Evolutionary conservation across 208 protist species (phyloP).

Genomic region (Trypanosoma melophagium): DNA sequence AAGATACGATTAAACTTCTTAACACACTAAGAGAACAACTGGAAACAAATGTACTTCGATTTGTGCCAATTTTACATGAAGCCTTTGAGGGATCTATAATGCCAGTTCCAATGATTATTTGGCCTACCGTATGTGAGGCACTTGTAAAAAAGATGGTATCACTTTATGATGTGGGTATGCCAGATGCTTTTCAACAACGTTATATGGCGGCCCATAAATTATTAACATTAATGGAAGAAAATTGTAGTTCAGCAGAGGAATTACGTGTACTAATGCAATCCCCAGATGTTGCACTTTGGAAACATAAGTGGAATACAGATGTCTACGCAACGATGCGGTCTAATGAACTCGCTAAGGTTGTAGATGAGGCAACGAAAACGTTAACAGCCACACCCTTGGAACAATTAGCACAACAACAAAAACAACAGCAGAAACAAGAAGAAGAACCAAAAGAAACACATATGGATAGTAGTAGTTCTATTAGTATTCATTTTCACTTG

Average conservation of each 20-base stretch:
- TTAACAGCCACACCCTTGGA: conserved; percentile 12
- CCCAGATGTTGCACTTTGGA: conserved; percentile 73
- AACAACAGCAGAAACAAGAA: background rate
- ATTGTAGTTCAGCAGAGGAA: conserved; percentile 63
- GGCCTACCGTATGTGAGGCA: conserved; percentile 75
- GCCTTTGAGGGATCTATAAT: conserved; percentile 37
- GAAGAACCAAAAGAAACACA: background rate
- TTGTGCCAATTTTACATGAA: conserved; percentile 57
- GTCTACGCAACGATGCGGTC: conserved; percentile 72
- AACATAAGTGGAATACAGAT: conserved; percentile 89
- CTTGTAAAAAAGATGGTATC: conserved; percentile 77
- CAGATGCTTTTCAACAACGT: conserved; percentile 72
- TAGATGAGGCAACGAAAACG: conserved; percentile 3
- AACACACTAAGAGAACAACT: conserved; percentile 43
- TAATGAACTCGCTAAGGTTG: conserved; percentile 37
- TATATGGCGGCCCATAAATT: conserved; percentile 71
- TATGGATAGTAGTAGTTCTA: background rate
- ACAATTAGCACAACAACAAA: background rate
- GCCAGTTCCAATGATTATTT: conserved; percentile 65
- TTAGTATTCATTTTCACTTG: conserved; percentile 23
- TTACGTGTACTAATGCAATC: conserved; percentile 51
- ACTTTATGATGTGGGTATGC: conserved; percentile 72
- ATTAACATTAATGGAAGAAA: conserved; percentile 46
- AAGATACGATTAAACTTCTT: conserved; percentile 59
- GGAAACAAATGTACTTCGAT: conserved; percentile 33